Conservation (phyloP, 306 rosid genomes). For the Trifolium pratense region DNA sequence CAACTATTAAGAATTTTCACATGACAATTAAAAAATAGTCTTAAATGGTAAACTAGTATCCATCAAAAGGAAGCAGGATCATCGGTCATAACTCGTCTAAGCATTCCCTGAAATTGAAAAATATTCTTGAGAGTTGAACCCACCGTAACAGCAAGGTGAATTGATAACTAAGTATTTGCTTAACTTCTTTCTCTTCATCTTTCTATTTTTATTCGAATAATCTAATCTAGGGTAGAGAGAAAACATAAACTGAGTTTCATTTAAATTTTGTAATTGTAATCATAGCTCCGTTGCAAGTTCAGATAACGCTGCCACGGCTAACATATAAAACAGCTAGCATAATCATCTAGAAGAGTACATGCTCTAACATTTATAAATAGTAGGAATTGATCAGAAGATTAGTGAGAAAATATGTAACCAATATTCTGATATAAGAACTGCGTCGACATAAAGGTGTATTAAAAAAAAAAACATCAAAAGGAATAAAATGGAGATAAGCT, state of each 20-base stretch:
- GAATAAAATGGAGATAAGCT: conserved; percentile 44
- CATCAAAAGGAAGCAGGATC: background rate
- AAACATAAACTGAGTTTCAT: background rate
- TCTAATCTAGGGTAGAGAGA: background rate
- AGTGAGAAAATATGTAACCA: conserved; percentile 6
- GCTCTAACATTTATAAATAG: background rate
- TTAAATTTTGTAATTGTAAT: background rate
- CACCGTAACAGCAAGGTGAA: background rate
- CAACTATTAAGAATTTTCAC: conserved; percentile 25
- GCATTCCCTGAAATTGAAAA: background rate
- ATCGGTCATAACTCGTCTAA: background rate
- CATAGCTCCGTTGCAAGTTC: too few species aligned
- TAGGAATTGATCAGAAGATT: conserved; percentile 6
- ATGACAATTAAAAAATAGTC: background rate
- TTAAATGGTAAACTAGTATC: background rate
- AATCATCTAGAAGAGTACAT: background rate
- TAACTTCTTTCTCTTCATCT: background rate
- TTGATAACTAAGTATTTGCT: background rate
- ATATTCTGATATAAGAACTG: conserved; percentile 27
- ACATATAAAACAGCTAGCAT: background rate
- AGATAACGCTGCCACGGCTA: too few species aligned
- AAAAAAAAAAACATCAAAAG: background rate
- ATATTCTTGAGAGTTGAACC: background rate
- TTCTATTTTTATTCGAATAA: background rate
- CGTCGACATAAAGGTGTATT: background rate